Conservation (phyloP, 805 yeast genomes). For the Ogataea trehalophila region DNA sequence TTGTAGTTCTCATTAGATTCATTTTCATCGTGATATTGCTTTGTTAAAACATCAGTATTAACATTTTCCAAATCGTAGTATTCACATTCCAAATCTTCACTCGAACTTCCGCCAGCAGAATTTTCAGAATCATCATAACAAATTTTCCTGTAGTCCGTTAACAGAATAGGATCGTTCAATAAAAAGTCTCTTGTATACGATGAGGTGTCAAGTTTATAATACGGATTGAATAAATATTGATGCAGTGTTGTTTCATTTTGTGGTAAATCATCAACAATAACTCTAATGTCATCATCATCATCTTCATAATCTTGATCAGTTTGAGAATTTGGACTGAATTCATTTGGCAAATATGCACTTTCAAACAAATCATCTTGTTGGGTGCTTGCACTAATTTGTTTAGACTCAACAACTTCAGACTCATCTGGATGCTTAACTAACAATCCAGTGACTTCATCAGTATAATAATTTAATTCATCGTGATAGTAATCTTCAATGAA, state of each 20-base stretch:
- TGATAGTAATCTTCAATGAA: conserved; percentile 16
- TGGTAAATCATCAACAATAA: conserved; percentile 7
- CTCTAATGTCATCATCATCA: conserved; percentile 13
- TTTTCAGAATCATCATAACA: conserved; percentile 9
- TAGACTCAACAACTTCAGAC: not conserved
- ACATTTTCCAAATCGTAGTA: not conserved
- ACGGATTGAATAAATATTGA: conserved; percentile 7
- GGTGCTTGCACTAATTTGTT: not conserved
- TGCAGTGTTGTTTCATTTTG: not conserved
- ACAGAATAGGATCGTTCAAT: conserved; percentile 8
- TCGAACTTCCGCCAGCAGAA: conserved; percentile 3
- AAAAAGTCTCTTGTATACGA: conserved; percentile 7
- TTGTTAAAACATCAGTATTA: not conserved
- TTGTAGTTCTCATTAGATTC: too few relatives aligned
- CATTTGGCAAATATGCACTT: conserved; percentile 2
- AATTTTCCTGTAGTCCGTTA: conserved; percentile 7
- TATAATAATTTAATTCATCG: conserved; percentile 11
- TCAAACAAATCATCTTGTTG: conserved; percentile 11
- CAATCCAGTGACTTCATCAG: conserved; percentile 19
- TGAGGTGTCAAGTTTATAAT: conserved; percentile 8
- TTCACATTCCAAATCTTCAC: not conserved
- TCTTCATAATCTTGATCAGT: conserved; percentile 3
- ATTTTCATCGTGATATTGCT: too few relatives aligned
- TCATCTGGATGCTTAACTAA: conserved; percentile 7
- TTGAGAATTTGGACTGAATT: conserved; percentile 9